Percentiles rank a stretch among this genome's conserved stretches.
Conservation (phyloP, 2,329 filamentous ascomycete species). For the Aspergillus sp. region DNA sequence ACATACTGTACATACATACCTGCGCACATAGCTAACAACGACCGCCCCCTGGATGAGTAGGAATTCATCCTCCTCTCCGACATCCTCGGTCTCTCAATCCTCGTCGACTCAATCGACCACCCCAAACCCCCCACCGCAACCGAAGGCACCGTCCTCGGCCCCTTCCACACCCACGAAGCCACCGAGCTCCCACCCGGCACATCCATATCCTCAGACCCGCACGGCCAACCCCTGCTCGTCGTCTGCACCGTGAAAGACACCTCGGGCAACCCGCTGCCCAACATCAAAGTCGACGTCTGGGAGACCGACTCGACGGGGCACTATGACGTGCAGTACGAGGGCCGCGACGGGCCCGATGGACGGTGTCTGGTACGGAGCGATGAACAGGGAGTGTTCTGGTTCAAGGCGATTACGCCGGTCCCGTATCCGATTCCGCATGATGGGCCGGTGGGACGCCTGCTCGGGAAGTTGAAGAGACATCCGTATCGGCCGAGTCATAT, state of each 20-base stretch:
- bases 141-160: slow-evolving; percentile 77
- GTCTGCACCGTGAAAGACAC: slow-evolving; percentile 71
- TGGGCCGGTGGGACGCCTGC: slow-evolving; percentile 74
- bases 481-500: slow-evolving; percentile 75
- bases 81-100: slow-evolving; percentile 73
- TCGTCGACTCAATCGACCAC: slow-evolving; percentile 81
- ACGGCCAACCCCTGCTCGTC: slow-evolving; percentile 69
- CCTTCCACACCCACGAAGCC: slow-evolving; percentile 81
- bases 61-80: slow-evolving; percentile 84
- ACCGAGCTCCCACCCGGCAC: slow-evolving; percentile 55
- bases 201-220: slow-evolving; percentile 65
- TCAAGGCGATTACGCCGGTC: slow-evolving; percentile 79
- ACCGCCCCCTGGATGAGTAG: slow-evolving; percentile 17
- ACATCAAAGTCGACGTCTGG: slow-evolving; percentile 78
- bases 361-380: slow-evolving; percentile 70
- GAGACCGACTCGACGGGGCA: slow-evolving; percentile 78
- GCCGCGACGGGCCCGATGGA: slow-evolving; percentile 65
- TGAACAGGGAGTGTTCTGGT: slow-evolving; percentile 75
- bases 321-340: slow-evolving; percentile 77
- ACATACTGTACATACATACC: no score
- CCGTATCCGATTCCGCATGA: slow-evolving; percentile 83
- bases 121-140: slow-evolving; percentile 70
- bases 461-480: slow-evolving; percentile 68
- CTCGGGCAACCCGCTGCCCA: slow-evolving; percentile 59
- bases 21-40: no score